Evolutionary conservation across 176 grass and related monocot genomes (phyloP).

Genomic region (Carex myosuroides): DNA sequence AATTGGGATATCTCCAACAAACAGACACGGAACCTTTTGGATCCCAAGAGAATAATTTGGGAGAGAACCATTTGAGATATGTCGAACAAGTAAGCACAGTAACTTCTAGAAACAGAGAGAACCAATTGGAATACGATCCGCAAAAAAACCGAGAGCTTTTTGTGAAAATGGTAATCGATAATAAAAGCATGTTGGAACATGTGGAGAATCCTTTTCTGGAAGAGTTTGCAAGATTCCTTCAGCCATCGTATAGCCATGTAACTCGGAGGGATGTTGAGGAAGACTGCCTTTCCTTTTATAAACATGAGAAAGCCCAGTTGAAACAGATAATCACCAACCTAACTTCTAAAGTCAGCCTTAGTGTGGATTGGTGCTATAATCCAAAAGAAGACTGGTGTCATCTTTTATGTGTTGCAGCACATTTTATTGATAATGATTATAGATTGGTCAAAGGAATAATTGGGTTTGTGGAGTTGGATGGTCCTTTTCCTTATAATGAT

Average conservation of each 20-base stretch:
- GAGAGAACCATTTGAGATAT: too few relatives aligned
- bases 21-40: not conserved
- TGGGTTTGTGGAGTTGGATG: not conserved
- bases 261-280: not conserved
- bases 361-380: not conserved
- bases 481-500: too few relatives aligned
- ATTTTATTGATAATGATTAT: not conserved
- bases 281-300: not conserved
- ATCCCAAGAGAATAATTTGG: not conserved
- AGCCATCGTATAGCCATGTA: not conserved
- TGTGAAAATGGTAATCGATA: not conserved
- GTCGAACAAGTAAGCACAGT: too few relatives aligned
- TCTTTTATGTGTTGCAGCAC: not conserved
- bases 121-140: not conserved
- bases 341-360: not conserved
- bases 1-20: too few relatives aligned
- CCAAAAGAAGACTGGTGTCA: fast-evolving
- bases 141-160: not conserved
- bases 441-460: not conserved
- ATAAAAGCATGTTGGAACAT: not conserved
- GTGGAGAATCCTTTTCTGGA: constrained; percentile 1
- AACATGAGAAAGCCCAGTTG: not conserved
- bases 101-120: too few relatives aligned
- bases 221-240: not conserved
- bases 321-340: not conserved